Conservation (phyloP, 345 rosid species). For the Mangifera indica region DNA sequence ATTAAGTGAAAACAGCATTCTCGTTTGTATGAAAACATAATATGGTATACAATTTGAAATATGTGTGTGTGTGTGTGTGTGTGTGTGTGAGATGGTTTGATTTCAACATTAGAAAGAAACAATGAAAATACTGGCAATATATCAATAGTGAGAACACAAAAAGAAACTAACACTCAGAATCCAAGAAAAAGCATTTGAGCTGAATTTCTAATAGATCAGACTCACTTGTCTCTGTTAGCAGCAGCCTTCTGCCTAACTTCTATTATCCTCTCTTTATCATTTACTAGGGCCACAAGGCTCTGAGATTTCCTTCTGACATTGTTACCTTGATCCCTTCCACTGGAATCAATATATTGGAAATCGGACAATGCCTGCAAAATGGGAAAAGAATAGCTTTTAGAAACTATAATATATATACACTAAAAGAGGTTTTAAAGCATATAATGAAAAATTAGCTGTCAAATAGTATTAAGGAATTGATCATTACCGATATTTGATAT, state of each 20-base stretch:
- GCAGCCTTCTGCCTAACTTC: slow-evolving; percentile 96
- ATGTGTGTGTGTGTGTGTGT: too few species aligned
- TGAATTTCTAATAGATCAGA: slow-evolving; percentile 18
- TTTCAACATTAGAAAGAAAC: too few species aligned
- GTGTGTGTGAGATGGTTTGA: too few species aligned
- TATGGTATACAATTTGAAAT: too few species aligned
- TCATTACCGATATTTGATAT: slow-evolving; percentile 78
- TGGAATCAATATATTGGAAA: slow-evolving; percentile 91
- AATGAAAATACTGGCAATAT: too few species aligned
- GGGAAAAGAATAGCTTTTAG: slow-evolving; percentile 25
- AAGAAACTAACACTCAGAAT: too few species aligned
- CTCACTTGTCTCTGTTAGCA: slow-evolving; percentile 90
- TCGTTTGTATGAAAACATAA: too few species aligned
- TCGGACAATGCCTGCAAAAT: slow-evolving; percentile 67
- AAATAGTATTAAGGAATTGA: slow-evolving; percentile 14
- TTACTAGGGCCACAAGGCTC: slow-evolving; percentile 79
- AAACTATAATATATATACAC: neutral
- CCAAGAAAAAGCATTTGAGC: neutral
- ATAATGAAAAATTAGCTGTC: neutral
- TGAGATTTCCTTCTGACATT: slow-evolving; percentile 97
- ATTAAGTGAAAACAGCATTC: too few species aligned
- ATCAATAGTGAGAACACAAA: too few species aligned
- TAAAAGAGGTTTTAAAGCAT: neutral
- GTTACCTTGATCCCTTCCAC: slow-evolving; percentile 94
- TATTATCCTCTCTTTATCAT: slow-evolving; percentile 85